These are phyloP conservation scores for Plasmodium relictum DNA, from an alignment of 169 alveolate genomes.

Conservation along the genomic window DNA sequence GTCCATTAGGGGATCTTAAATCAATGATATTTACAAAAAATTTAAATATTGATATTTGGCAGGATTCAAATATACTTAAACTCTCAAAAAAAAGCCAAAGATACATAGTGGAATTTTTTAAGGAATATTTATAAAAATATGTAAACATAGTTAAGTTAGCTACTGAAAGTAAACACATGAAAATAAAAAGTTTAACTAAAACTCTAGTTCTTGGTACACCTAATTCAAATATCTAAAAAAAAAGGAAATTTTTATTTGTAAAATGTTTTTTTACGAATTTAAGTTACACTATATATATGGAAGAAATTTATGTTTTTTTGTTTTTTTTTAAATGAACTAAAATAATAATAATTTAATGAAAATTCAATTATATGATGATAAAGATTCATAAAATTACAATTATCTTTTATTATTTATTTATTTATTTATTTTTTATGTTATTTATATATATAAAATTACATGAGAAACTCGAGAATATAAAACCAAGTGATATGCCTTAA, in stretches of 20 bases:
- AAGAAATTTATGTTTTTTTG: too few species aligned
- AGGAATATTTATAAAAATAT: conserved; percentile 78
- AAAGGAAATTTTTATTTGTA: too few species aligned
- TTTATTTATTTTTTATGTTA: neutral
- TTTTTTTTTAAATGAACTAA: too few species aligned
- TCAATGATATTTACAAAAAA: conserved; percentile 78
- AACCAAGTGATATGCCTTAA: conserved; percentile 88
- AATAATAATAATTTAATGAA: neutral
- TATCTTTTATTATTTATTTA: neutral
- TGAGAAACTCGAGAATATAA: conserved; percentile 84
- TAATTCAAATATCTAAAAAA: conserved; percentile 87
- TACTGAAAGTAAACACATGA: conserved; percentile 82
- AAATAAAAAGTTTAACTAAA: conserved; percentile 75
- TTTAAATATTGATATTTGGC: conserved; percentile 77
- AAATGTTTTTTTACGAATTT: too few species aligned
- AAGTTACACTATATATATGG: too few species aligned
- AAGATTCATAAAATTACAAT: neutral
- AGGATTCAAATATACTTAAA: conserved; percentile 76
- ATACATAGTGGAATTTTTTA: conserved; percentile 87
- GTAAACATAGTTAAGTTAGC: conserved; percentile 79
- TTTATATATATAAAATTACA: too few species aligned
- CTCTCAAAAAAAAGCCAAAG: conserved; percentile 90
- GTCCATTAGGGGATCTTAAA: conserved; percentile 77
- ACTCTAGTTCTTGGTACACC: conserved; percentile 86
- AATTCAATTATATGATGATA: neutral